A percentile compares a stretch with the other conserved stretches of the same genome.
These are phyloP conservation scores for Aaosphaeria arxii DNA, from an alignment of 2,329 filamentous ascomycete species.

Conservation along the genomic window DNA sequence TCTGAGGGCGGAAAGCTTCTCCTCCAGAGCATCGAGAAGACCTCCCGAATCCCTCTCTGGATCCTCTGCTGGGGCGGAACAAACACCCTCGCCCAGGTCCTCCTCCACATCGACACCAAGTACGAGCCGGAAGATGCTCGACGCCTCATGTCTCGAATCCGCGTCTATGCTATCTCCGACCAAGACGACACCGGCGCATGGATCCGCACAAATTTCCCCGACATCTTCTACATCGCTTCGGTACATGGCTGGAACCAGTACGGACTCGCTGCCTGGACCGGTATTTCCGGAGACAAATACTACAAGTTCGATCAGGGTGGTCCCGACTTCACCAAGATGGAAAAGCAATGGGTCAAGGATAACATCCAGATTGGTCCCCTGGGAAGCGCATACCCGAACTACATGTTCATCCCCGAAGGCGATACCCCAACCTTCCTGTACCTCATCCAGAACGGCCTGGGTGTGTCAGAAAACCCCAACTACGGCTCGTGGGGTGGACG, in stretches of 20 bases:
- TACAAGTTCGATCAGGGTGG: conserved; percentile 49
- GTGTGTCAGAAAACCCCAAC: conserved; percentile 45
- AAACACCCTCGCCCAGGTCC: conserved; percentile 51
- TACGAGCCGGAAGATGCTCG: conserved; percentile 30
- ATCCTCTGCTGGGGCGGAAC: conserved; percentile 54
- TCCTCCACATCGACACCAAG: conserved; percentile 39
- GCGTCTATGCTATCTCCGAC: conserved; percentile 52
- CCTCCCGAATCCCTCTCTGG: conserved; percentile 47
- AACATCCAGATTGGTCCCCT: conserved; percentile 54
- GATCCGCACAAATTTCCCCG: conserved; percentile 54
- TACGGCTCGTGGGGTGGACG: conserved; percentile 53
- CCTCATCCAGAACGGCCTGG: conserved; percentile 49
- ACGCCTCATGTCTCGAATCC: conserved; percentile 29
- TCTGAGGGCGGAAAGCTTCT: conserved; percentile 47
- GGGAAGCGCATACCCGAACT: conserved; percentile 42
- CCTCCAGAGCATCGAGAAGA: conserved; percentile 39
- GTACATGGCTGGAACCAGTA: conserved; percentile 58
- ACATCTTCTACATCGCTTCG: conserved; percentile 55
- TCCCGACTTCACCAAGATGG: conserved; percentile 48
- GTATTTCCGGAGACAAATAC: conserved; percentile 51
- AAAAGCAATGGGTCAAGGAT: conserved; percentile 51
- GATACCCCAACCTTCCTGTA: conserved; percentile 53
- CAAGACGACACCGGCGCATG: conserved; percentile 58
- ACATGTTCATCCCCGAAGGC: conserved; percentile 53
- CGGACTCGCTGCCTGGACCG: conserved; percentile 53